Evolutionary conservation across 768 basidiomycete species (phyloP).

Genomic region (Pleurotus platypus): DNA sequence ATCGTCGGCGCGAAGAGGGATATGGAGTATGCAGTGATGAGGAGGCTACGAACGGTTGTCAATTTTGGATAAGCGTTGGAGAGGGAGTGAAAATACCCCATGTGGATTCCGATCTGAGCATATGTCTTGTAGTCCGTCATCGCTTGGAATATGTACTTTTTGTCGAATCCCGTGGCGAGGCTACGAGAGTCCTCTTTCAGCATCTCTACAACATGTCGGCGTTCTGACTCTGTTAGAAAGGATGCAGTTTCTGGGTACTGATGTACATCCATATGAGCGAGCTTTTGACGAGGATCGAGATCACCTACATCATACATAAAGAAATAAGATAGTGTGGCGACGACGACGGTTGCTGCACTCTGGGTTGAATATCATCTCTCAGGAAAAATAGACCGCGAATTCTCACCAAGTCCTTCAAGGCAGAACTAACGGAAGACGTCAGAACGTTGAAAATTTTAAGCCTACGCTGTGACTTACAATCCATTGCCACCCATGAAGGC

Average conservation of each 20-base stretch:
- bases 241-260: conserved; percentile 58
- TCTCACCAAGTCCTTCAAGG: conserved; percentile 37
- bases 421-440: conserved; percentile 30
- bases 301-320: conserved; percentile 50
- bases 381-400: not conserved
- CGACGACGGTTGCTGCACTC: conserved; percentile 27
- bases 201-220: conserved; percentile 31
- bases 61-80: not conserved
- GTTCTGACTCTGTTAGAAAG: conserved; percentile 47
- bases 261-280: not conserved
- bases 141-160: conserved; percentile 46
- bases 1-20: conserved; percentile 51
- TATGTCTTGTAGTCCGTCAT: conserved; percentile 43
- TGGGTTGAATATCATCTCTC: not conserved
- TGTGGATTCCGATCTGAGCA: conserved; percentile 35
- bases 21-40: conserved; percentile 40
- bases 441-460: not conserved
- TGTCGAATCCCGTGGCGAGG: conserved; percentile 41
- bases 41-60: conserved; percentile 19
- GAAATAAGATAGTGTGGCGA: conserved; percentile 42
- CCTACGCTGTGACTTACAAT: conserved; percentile 29
- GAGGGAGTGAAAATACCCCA: conserved; percentile 26
- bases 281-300: not conserved
- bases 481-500: conserved; percentile 45
- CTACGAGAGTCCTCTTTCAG: conserved; percentile 42